These are phyloP conservation scores for Jackrogersella minutella DNA, from an alignment of 495 filamentous ascomycete species.

Conservation along the genomic window DNA sequence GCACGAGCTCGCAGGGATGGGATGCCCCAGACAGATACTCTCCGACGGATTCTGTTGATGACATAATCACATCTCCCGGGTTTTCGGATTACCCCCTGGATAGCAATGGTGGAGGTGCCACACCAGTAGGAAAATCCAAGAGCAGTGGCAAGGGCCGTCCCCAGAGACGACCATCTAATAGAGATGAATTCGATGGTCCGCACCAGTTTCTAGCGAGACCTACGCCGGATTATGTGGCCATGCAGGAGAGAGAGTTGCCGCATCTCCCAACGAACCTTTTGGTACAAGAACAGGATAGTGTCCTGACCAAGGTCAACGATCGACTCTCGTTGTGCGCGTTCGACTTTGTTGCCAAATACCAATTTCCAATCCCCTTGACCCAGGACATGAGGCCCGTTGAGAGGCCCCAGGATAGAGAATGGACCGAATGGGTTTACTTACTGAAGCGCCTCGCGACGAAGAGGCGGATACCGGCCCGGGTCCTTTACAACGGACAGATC, in stretches of 20 bases:
- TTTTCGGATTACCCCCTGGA: constrained; percentile 56
- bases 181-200: constrained; percentile 89
- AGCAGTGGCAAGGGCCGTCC: constrained; percentile 62
- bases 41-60: constrained; percentile 58
- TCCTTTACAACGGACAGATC: constrained; percentile 88
- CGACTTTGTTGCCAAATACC: constrained; percentile 88
- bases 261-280: constrained; percentile 83
- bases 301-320: constrained; percentile 81
- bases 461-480: constrained; percentile 80
- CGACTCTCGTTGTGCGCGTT: constrained; percentile 83
- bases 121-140: constrained; percentile 53
- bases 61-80: constrained; percentile 53
- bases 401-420: constrained; percentile 81
- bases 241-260: constrained; percentile 80
- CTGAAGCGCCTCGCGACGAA: constrained; percentile 86
- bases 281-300: constrained; percentile 82
- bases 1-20: constrained; percentile 49
- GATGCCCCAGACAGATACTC: constrained; percentile 53
- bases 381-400: constrained; percentile 84
- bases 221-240: constrained; percentile 67
- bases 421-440: constrained; percentile 92
- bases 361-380: constrained; percentile 82
- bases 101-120: constrained; percentile 47
- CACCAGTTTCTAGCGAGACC: constrained; percentile 79
- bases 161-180: constrained; percentile 77